Evolutionary conservation across 345 rosid species (phyloP).

Genomic region (Capsella bursapastoris): DNA sequence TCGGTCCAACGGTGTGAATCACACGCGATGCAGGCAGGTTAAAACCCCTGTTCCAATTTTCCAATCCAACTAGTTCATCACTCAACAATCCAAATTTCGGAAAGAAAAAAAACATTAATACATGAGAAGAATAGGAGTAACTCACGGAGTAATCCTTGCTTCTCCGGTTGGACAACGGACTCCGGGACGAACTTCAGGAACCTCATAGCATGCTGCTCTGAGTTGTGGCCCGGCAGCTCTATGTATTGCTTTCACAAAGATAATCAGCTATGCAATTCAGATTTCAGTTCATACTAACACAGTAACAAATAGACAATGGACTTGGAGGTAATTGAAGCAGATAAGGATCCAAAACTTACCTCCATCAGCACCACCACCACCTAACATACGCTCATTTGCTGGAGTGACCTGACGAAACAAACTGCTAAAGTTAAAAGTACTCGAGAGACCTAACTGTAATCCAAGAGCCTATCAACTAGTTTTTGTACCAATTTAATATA

Average conservation of each 20-base stretch:
- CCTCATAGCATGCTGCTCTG: slow-evolving; percentile 63
- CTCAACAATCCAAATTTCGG: slow-evolving; percentile 12
- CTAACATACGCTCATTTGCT: slow-evolving; percentile 85
- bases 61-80: slow-evolving; percentile 20
- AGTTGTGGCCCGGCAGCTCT: slow-evolving; percentile 85
- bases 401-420: slow-evolving; percentile 64
- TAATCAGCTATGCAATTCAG: neutral
- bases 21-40: slow-evolving; percentile 73
- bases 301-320: slow-evolving; percentile 3
- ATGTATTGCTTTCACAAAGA: slow-evolving; percentile 61
- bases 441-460: neutral
- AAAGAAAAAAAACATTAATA: neutral
- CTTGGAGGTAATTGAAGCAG: neutral
- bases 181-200: slow-evolving; percentile 68
- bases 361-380: slow-evolving; percentile 98
- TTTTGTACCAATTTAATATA: neutral
- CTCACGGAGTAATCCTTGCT: slow-evolving; percentile 84
- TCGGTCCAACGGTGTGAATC: slow-evolving; percentile 85
- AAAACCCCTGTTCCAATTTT: slow-evolving; percentile 64
- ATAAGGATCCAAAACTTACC: slow-evolving; percentile 42
- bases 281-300: neutral
- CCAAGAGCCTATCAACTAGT: neutral
- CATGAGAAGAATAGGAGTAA: slow-evolving; percentile 6
- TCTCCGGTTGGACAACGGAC: slow-evolving; percentile 84
- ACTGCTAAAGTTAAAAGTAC: neutral